Base-by-base conservation (phyloP, 2,329 filamentous ascomycete species). In the Fusarium longipes region DNA sequence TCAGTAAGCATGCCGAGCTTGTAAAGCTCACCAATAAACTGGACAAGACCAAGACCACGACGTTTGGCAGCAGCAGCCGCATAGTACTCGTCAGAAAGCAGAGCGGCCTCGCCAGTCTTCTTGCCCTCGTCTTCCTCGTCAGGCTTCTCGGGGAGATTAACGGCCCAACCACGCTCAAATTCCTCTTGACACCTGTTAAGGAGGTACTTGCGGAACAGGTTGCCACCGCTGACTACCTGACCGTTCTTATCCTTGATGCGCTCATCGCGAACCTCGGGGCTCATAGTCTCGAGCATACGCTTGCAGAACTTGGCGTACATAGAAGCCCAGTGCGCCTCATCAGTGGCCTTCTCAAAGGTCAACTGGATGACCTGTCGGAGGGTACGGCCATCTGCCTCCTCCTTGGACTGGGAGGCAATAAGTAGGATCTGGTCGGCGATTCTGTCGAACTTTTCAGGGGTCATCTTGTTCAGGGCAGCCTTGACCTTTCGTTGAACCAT, bases 251-350 rank as follows among this genome's bases (percentile, higher is more conserved):
- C 96, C 71, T 89, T 90, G 79, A 99, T 96, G 65, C 90, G 95
- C 82, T 97, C 94, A 73, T 99, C 96, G 74, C 93, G 93, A 77
- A 99, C 96, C 45, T 97, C 95, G 22, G 91, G 82, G 80, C 92
- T 97, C 93, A 97, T 98, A 65, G 88, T 94, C 79, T 96, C 92
- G 63, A 98, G 85, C 96, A 98, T 98, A 70, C 91, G 90, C 85
- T 95, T 94, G 84, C 93, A 97, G 87, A 99, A 99, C 80, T 94
- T 96, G 77, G 96, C 96, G 77, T 99, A 99, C 93, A 98, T 98
- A 20, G 92, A 92, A 54, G 95, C 95, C 95, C 96, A 99, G 82
- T 98, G 95, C 72, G 94, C 92, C 81, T 99, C 96, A 76, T 99
- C 96, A 29, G 94, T 97, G 68, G 96, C 96, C 85, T 99, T 99